phyloP scores from a whole-genome alignment of 306 rosid species.

The Fragaria ananassa region DNA sequence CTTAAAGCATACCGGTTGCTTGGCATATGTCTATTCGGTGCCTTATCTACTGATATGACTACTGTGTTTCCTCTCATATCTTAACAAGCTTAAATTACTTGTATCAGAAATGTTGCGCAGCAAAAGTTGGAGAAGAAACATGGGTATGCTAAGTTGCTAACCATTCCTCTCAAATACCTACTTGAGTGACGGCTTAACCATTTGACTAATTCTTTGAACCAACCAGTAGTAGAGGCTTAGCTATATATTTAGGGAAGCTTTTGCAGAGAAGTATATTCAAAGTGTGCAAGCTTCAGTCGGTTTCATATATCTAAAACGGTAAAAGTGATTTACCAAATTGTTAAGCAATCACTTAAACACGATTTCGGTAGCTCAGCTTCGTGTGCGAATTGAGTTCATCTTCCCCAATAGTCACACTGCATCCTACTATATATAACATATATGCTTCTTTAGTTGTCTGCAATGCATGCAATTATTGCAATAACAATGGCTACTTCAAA shows the following conservation, averaged over 20 bases:
- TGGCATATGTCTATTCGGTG: too few relatives aligned
- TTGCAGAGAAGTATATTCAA: background rate
- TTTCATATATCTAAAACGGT: background rate
- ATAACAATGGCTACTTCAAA: constrained; percentile 2
- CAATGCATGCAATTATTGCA: background rate
- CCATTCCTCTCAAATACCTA: background rate
- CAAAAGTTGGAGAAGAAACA: background rate
- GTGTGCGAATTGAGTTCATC: background rate
- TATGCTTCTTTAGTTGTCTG: background rate
- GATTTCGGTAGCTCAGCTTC: background rate
- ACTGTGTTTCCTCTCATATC: too few relatives aligned
- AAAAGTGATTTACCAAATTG: background rate
- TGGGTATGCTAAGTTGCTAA: background rate
- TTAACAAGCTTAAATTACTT: too few relatives aligned
- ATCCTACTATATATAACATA: background rate
- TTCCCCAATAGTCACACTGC: background rate
- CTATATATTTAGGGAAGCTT: background rate
- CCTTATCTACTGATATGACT: too few relatives aligned
- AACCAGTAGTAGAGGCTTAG: background rate
- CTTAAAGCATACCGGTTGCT: background rate
- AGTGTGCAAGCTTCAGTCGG: background rate
- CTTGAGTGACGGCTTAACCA: background rate
- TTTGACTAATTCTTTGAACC: background rate
- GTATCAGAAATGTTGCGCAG: too few relatives aligned
- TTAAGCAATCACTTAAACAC: background rate